Base-by-base conservation (phyloP, 441 rosid genomes). In the Mallotus japonicus region DNA sequence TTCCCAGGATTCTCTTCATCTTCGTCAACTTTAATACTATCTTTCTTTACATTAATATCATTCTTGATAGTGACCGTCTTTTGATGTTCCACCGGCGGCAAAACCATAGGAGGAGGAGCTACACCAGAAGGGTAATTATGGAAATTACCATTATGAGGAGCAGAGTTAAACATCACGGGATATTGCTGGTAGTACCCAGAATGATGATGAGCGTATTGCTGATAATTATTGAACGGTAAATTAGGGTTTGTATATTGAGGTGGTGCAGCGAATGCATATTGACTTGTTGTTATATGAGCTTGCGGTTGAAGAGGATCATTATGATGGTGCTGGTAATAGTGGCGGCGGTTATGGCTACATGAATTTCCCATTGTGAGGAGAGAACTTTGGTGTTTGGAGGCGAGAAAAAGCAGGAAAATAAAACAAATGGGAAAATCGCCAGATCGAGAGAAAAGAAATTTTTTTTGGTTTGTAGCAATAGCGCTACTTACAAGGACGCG, bases 11-110 rank as follows among this genome's bases (percentile, higher is more conserved):
- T 55, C 17, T 81, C 84, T 22, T 77, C 85, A 72, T 93, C 97
- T 13, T 87, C 75, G 67, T 82, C 93, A 44, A 93, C 76, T 78
- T 73, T 81, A 78, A 93, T 76, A 66, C 83, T 80, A 74, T 93
- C 98, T 80, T 93, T 92, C 82, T 85, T 89, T 56, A 93, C 76
- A 67, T 91, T 89, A 53, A 93, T 95, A 55, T 85, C 93, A 69
- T 89, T 91, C 72, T 85, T 79, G 54, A 91, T 88, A 0, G 93
- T 89, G 3, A 91, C 87, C n/a, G 93, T 89, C 77, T 88, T 91
- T 77, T 93, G 95, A 73, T 91, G 90, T 76, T 91, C 95, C 24
- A 92, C 90, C 51, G 80, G 84, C 6, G 90, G 90, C 14, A 81
- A 63, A 28, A 81, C 75, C n/a, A 68, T 34, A 2, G 84, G 80